Evolutionary conservation across 495 filamentous ascomycete species (phyloP), one percentile per base, ranked within the genome.

Genomic region (Darksidea phi): DNA sequence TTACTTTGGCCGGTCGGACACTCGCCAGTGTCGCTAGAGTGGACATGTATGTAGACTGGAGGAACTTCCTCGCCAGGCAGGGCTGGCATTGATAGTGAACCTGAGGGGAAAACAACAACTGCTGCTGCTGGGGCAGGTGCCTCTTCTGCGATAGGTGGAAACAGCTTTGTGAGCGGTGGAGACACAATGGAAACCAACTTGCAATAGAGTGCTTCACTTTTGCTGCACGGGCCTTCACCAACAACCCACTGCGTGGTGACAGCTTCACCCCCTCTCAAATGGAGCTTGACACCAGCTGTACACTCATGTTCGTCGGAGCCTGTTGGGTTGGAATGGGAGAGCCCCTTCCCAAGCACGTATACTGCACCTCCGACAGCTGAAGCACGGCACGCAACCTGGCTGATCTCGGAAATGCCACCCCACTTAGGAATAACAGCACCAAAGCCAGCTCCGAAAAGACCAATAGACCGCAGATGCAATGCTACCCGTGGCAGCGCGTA

Each of bases 321-420:
- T n/a, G 48, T 23, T 25, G n/a, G 51, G 1, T 53, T 34, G 17
- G 41, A 18, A 46, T 17, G 70, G 54, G 77, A 71, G 48, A 93
- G 76, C 0, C 84, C 84, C 24, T 84, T 85, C 38, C 83, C 84
- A 20, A 97, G 85, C 57, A 96, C 89, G 75, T 97, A 97, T 5
- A 95, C 82, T 17, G 85, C 90, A 28, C 94, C 95, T 3, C 95
- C 93, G 7, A 98, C 92, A 4, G 94, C 94, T 53, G 87, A 86
- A 36, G 94, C 91, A 58, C 94, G 88, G 67, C 94, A 97, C 12
- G 86, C 89, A 11, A 97, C 90, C 70, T 98, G 94, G 18, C 90
- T 81, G 59, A 97, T 85, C 74, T 98, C 94, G n/a, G 91, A 87
- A 10, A 85, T 79, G 59, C 95, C 91, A 20, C 94, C 94, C 86